Evolutionary conservation across 257 asterid genomes (phyloP), one percentile per base, ranked within the genome.

Genomic region (Coffea canephora): DNA sequence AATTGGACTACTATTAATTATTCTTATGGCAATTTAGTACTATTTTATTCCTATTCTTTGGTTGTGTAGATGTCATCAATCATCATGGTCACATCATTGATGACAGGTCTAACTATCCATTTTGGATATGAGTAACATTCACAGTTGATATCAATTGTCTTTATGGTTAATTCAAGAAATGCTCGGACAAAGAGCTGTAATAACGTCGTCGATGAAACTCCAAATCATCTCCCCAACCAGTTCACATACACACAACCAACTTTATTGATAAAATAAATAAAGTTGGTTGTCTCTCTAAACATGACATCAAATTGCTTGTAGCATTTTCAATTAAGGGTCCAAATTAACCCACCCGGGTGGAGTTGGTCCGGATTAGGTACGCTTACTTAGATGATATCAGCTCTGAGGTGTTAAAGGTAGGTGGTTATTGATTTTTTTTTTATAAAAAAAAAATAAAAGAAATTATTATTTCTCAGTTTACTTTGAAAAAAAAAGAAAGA

Each of bases 291-390:
- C 69, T 31, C 69, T 31, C 34, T 36, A 43, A 67, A 45, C 43
- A 25, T 41, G 78, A 73, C 27, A 50, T 69, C 55, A 72, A 71
- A 79, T 19, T 43, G 4, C 7, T 50, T 34, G 54, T 52, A n/a
- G 36, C 23, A 67, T 76, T 62, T 45, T 23, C 16, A 59, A 54
- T 52, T n/a, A 23, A 49, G 70, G 77, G 25, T 41, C 14, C 21
- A 34, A 14, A 55, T 23, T 80, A 6, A 21, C 12, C 21, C 3
- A 21, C 12, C 21, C 3, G 68, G 73, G 74, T 89, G 92, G 96
- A 89, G 97, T 91, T 83, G 93, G 91, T 89, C 27, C 27, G 27
- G 27, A 85, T 77, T 86, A 86, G 86, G 84, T 84, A 69, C 73
- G 83, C 71, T 77, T 69, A 50, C 71, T 77, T 69, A 50, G 85